Percentiles rank a stretch among this genome's conserved stretches.
These are phyloP conservation scores for Albatrellus sp. DNA, from an alignment of 1,284 basidiomycete species.

Conservation along the genomic window DNA sequence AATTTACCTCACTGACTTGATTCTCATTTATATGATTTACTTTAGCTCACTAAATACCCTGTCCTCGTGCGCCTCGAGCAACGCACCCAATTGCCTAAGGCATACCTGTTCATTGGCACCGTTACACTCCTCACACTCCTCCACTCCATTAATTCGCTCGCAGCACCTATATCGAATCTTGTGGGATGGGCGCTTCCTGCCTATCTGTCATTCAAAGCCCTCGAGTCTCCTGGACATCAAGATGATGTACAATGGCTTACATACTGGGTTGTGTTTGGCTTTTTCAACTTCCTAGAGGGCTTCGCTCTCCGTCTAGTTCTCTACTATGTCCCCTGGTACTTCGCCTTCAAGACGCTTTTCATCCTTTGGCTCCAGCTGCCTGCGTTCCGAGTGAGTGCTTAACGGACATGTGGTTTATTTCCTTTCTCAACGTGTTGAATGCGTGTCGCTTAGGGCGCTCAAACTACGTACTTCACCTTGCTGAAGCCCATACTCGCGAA, in stretches of 20 bases:
- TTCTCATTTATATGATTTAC: slow-evolving; percentile 14
- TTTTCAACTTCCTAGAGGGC: slow-evolving; percentile 78
- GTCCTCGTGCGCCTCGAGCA: slow-evolving; percentile 75
- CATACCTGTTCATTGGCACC: slow-evolving; percentile 76
- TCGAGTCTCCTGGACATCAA: slow-evolving; percentile 59
- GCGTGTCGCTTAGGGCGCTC: slow-evolving; percentile 57
- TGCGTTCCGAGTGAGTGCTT: slow-evolving; percentile 56
- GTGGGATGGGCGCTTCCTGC: slow-evolving; percentile 79
- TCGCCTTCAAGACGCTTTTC: slow-evolving; percentile 80
- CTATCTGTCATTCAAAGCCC: slow-evolving; percentile 77
- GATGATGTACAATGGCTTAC: slow-evolving; percentile 86
- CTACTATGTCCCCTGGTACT: slow-evolving; percentile 85
- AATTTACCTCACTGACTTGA: slow-evolving; percentile 6
- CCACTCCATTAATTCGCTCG: slow-evolving; percentile 75
- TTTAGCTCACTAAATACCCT: slow-evolving; percentile 85
- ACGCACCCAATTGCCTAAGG: slow-evolving; percentile 88
- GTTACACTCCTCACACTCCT: slow-evolving; percentile 53
- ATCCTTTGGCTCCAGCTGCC: slow-evolving; percentile 82
- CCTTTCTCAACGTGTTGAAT: background rate
- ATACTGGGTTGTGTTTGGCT: slow-evolving; percentile 80
- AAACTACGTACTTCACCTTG: slow-evolving; percentile 52
- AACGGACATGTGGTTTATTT: background rate
- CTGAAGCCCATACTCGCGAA: slow-evolving; percentile 61
- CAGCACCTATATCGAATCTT: slow-evolving; percentile 72
- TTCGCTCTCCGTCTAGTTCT: slow-evolving; percentile 63